Evolutionary conservation across 2,329 filamentous ascomycete species (phyloP), one percentile per base, ranked within the genome.

Genomic region (Colletotrichum kahawae): DNA sequence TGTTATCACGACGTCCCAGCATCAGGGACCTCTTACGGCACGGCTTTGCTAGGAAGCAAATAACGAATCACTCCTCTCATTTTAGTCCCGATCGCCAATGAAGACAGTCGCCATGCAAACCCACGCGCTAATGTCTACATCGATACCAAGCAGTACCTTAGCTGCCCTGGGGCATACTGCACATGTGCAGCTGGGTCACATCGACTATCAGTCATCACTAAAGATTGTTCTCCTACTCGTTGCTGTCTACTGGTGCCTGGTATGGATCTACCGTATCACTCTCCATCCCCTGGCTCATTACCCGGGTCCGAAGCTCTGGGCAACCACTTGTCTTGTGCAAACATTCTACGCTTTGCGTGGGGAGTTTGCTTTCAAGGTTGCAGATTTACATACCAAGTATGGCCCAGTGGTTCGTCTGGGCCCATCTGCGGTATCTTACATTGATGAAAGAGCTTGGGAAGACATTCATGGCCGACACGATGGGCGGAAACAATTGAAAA

Each of bases 231-330:
- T 51, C 14, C 7, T 56, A 16, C n/a, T 36, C 4, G 27, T 12
- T 8, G 24, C 18, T 10, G 12, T 24, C 8, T 67, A 60, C 16
- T 68, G 51, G 66, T 57, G n/a, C 5, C 31, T 21, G 8, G 21
- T 68, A 43, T 68, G 66, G 66, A 34, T 75, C 12, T 70, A 76
- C 36, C 71, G 71, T n/a, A 54, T 76, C 29, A 67, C 38, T 9
- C 60, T 76, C 34, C 68, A 70, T 36, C 82, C 82, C 6, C 64
- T 83, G 2, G 73, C 80, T 10, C 57, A 34, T 9, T 79, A 85
- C 27, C 83, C 83, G 0, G 83, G 84, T 5, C 82, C 83, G 3
- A 82, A 79, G 63, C 76, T 83, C 7, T 80, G 82, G 1, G 83
- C 83, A 1, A 59, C 79, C 8, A 82, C 81, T 0, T 76, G 78